phyloP scores from a whole-genome alignment of 345 rosid genomes.

The Acer saccharum region DNA sequence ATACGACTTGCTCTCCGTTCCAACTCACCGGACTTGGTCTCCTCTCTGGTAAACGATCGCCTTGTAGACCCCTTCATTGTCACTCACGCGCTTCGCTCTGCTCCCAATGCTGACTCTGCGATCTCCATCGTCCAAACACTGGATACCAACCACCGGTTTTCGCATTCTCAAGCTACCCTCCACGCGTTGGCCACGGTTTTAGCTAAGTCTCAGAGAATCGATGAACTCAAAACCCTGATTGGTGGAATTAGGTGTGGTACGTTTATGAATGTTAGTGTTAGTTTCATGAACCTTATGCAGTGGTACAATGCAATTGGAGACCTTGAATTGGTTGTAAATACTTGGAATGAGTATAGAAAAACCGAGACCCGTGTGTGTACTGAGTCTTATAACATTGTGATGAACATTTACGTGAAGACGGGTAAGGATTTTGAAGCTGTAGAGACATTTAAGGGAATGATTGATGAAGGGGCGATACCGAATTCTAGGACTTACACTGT shows the following conservation, averaged over 20 bases:
- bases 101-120: slow-evolving; percentile 69
- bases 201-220: slow-evolving; percentile 52
- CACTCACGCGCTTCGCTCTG: slow-evolving; percentile 67
- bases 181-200: slow-evolving; percentile 71
- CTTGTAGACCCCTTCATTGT: slow-evolving; percentile 74
- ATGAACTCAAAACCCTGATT: slow-evolving; percentile 56
- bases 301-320: slow-evolving; percentile 67
- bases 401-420: slow-evolving; percentile 46
- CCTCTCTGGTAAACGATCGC: slow-evolving; percentile 48
- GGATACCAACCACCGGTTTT: slow-evolving; percentile 30
- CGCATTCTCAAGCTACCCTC: slow-evolving; percentile 52
- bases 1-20: slow-evolving; percentile 76
- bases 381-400: slow-evolving; percentile 70
- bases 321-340: slow-evolving; percentile 49
- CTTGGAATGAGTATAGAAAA: slow-evolving; percentile 57
- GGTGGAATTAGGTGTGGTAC: slow-evolving; percentile 49
- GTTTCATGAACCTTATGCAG: slow-evolving; percentile 72
- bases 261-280: slow-evolving; percentile 46
- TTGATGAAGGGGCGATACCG: slow-evolving; percentile 71
- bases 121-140: slow-evolving; percentile 56
- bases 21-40: slow-evolving; percentile 34
- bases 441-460: slow-evolving; percentile 48
- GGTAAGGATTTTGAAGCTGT: slow-evolving; percentile 57
- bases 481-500: slow-evolving; percentile 84
- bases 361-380: slow-evolving; percentile 52